Evolutionary conservation across 2,329 filamentous ascomycete genomes (phyloP).

Genomic region (Verticillium longisporum): DNA sequence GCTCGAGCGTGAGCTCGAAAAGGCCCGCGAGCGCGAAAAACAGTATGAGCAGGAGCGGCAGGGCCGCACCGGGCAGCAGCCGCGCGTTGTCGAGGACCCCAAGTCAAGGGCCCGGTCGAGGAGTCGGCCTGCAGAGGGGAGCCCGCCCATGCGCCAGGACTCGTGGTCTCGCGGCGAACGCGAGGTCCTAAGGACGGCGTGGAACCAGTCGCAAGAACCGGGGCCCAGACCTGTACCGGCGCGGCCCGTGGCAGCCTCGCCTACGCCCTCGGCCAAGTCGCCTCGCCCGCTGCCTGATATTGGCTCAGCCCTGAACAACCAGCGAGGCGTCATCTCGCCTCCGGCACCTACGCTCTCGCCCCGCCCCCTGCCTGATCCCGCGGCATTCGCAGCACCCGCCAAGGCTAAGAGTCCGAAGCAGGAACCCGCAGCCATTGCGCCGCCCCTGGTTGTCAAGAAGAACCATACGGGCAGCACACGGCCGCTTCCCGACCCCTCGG

Average conservation of each 20-base stretch:
- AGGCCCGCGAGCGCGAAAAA: slow-evolving; percentile 55
- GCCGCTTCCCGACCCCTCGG: slow-evolving; percentile 45
- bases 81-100: slow-evolving; percentile 12
- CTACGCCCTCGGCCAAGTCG: slow-evolving; percentile 17
- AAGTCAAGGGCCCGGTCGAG: slow-evolving; percentile 22
- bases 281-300: slow-evolving; percentile 10
- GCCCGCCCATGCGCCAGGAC: slow-evolving; percentile 48
- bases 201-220: slow-evolving; percentile 30
- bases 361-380: slow-evolving; percentile 34
- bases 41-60: slow-evolving; percentile 54
- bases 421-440: slow-evolving; percentile 21
- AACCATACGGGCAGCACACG: slow-evolving; percentile 33
- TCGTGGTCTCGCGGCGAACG: slow-evolving; percentile 60
- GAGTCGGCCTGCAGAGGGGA: slow-evolving; percentile 17
- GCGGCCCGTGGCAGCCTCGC: background rate
- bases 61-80: slow-evolving; percentile 34
- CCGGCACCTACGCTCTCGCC: slow-evolving; percentile 21
- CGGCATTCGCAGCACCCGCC: slow-evolving; percentile 14
- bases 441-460: slow-evolving; percentile 22
- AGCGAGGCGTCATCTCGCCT: slow-evolving; percentile 10
- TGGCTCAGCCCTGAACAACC: slow-evolving; percentile 7
- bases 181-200: slow-evolving; percentile 53
- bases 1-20: slow-evolving; percentile 65
- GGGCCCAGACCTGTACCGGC: slow-evolving; percentile 4
- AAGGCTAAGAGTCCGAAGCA: slow-evolving; percentile 16